phyloP scores from a whole-genome alignment of 495 filamentous ascomycete species.

The Neurospora sp. region DNA sequence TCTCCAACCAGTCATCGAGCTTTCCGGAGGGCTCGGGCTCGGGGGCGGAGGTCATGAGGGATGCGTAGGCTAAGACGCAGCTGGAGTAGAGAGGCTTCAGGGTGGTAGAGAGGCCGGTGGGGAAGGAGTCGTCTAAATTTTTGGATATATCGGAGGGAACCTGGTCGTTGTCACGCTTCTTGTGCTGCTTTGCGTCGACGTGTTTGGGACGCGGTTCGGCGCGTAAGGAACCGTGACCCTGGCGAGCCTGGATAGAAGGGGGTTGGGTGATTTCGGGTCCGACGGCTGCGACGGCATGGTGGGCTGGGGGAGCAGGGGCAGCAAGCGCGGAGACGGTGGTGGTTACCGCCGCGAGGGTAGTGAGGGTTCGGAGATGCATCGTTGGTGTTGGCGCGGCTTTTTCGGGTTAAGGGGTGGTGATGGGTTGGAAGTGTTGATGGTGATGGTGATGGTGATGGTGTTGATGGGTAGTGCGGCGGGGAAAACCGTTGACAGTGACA shows the following conservation, averaged over 20 bases:
- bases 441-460: neutral
- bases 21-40: neutral
- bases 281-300: neutral
- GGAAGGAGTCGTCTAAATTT: neutral
- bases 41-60: neutral
- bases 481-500: neutral
- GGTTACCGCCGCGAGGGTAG: neutral
- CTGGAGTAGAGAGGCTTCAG: neutral
- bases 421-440: neutral
- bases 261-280: neutral
- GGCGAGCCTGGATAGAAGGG: neutral
- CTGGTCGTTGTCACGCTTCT: neutral
- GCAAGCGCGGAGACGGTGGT: neutral
- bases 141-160: neutral
- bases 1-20: neutral
- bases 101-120: neutral
- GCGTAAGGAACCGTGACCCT: neutral
- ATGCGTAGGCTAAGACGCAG: neutral
- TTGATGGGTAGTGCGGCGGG: neutral
- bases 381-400: neutral
- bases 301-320: neutral
- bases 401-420: neutral
- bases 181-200: neutral
- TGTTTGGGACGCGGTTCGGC: neutral
- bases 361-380: neutral